phyloP scores from a whole-genome alignment of 352 stramenopile genomes.

The Albugo candida region DNA sequence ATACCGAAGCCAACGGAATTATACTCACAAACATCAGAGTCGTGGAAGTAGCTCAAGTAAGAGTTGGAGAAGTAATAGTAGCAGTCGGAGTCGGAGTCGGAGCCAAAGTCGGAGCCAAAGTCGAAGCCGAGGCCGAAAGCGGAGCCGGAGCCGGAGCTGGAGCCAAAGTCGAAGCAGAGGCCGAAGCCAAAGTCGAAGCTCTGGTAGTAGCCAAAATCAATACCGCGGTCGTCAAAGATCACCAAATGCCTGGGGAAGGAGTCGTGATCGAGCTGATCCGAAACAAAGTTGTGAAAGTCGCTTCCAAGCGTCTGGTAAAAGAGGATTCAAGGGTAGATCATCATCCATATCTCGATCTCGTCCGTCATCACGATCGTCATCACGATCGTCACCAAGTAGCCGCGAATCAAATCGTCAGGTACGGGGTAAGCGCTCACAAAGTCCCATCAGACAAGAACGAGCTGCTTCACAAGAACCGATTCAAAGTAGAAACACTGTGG shows the following conservation, averaged over 20 bases:
- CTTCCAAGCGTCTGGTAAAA: too few species aligned
- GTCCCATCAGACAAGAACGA: constrained; percentile 9
- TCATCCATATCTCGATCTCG: background rate
- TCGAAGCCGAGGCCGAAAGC: constrained; percentile 2
- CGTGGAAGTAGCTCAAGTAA: too few species aligned
- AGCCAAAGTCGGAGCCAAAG: constrained; percentile 2
- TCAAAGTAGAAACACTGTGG: background rate
- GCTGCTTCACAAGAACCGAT: background rate
- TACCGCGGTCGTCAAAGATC: background rate
- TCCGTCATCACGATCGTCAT: constrained; percentile 4
- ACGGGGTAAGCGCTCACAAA: background rate
- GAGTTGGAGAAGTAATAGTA: background rate
- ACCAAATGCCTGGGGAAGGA: background rate
- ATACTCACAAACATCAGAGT: too few species aligned
- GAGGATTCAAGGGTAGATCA: background rate
- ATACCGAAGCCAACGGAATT: too few species aligned
- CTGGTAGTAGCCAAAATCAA: constrained; percentile 6
- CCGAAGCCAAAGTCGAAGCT: constrained; percentile 15
- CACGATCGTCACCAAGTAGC: constrained; percentile 4
- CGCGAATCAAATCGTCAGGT: constrained; percentile 1
- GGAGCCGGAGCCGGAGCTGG: constrained; percentile 15
- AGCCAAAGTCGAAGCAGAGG: background rate
- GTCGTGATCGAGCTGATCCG: background rate
- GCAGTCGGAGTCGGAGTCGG: constrained; percentile 4
- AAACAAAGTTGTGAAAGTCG: background rate